Evolutionary conservation across 306 rosid genomes (phyloP), one percentile per base, ranked within the genome.

Genomic region (Hippophae tibetana): DNA sequence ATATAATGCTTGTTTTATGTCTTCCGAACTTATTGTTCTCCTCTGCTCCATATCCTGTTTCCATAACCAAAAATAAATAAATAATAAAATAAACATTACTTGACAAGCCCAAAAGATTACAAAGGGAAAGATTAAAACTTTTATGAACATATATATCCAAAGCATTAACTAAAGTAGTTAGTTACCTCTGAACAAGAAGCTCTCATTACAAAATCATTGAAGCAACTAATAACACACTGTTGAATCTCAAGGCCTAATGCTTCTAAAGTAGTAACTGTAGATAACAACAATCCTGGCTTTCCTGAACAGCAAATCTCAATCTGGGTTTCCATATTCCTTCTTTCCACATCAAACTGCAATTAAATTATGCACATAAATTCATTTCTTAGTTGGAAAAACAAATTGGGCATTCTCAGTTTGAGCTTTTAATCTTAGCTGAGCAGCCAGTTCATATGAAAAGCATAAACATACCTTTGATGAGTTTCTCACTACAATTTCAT

Each of bases 241-340:
- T 92, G 81, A 78, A 92, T 85, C 77, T 92, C 95, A 63, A 92
- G 84, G 58, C 96, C 99, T 66, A 92, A 78, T 42, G 89, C 93
- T 68, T 92, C 99, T 47, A 92, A 43, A 18, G 96, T 78, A 67
- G 78, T 83, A 18, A 92, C 83, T 25, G 96, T 85, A 1, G 95
- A 83, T 10, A 73, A 69, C 68, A 88, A 54, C 72, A 87, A 56
- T 14, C 95, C 96, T 64, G 84, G 93, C 52, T 92, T 92, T 72
- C 86, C 95, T 6, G 83, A 76, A 54, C 99, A 92, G 66, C 84
- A 83, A 52, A 92, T 83, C 71, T 88, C 95, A 42, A 92, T 76
- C 69, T 69, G 31, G 1, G 95, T 85, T 7, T 78, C 84, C 41
- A 42, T 78, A 60, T 81, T 74, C 59, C 74, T 76, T 72, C 82